A percentile compares a stretch with the other conserved stretches of the same genome.
phyloP scores from a whole-genome alignment of 179 eudicot species.

The Vitellaria paradoxa region DNA sequence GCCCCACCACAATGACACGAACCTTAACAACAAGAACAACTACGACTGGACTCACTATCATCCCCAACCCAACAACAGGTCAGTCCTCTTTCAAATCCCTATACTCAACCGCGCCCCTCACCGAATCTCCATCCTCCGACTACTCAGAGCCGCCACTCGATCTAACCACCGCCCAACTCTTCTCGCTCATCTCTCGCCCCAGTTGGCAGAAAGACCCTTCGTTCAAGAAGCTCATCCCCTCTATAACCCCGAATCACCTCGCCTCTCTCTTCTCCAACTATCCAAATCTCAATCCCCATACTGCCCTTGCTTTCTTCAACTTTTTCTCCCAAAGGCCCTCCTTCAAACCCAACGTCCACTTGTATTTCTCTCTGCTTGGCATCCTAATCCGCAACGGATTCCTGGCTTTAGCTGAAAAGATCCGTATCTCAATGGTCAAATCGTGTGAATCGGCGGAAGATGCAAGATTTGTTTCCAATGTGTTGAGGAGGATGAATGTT shows the following conservation, averaged over 20 bases:
- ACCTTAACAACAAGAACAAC: background rate
- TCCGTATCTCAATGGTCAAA: conserved; percentile 49
- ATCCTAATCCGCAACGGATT: conserved; percentile 28
- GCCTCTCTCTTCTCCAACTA: conserved; percentile 33
- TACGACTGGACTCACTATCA: background rate
- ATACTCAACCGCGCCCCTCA: conserved; percentile 15
- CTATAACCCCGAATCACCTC: conserved; percentile 40
- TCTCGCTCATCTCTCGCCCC: conserved; percentile 43
- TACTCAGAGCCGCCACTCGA: conserved; percentile 6
- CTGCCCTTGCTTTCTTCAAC: conserved; percentile 45
- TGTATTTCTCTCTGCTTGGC: conserved; percentile 37
- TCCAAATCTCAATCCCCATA: conserved; percentile 47
- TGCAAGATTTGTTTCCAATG: conserved; percentile 28
- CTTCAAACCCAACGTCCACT: conserved; percentile 40
- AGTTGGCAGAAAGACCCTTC: conserved; percentile 61
- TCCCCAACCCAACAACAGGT: conserved; percentile 11
- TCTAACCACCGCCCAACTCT: conserved; percentile 31
- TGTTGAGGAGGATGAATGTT: conserved; percentile 37
- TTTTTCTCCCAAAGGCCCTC: conserved; percentile 32
- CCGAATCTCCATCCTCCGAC: conserved; percentile 9
- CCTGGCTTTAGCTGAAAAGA: conserved; percentile 35
- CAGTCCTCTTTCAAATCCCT: conserved; percentile 5
- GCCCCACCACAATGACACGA: conserved; percentile 16
- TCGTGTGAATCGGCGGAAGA: conserved; percentile 41
- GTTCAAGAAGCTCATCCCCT: conserved; percentile 38